Percentiles rank a stretch among this genome's conserved stretches.
Conservation (phyloP, 2,329 filamentous ascomycete species). For the Penicillium corylophilum region DNA sequence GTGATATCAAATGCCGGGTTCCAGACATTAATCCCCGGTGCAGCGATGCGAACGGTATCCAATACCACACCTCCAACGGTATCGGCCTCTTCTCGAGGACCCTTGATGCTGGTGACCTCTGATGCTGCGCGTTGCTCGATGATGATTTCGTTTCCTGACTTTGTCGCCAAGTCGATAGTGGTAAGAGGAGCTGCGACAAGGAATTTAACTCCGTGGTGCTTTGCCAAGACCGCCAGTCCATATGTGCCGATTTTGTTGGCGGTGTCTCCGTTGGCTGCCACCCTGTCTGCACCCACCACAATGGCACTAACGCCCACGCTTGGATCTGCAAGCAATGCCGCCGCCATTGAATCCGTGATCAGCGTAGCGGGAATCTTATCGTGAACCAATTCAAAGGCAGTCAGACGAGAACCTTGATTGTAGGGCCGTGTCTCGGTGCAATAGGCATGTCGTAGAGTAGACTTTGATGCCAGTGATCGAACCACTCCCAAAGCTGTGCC, state of each 20-base stretch:
- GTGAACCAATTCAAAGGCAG: constrained; percentile 93
- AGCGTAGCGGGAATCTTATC: constrained; percentile 88
- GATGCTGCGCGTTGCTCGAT: constrained; percentile 83
- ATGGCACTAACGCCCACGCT: constrained; percentile 75
- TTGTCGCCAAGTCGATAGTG: constrained; percentile 82
- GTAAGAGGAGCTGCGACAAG: constrained; percentile 92
- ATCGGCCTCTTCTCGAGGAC: constrained; percentile 65
- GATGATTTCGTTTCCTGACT: constrained; percentile 73
- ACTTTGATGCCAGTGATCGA: constrained; percentile 69
- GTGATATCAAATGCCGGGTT: constrained; percentile 98
- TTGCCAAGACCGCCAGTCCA: constrained; percentile 83
- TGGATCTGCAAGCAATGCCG: constrained; percentile 66
- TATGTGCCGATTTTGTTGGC: constrained; percentile 99
- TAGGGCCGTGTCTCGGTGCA: constrained; percentile 97
- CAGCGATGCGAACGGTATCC: constrained; percentile 76
- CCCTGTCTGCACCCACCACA: constrained; percentile 90
- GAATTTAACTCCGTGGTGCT: constrained; percentile 86
- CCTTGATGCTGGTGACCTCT: constrained; percentile 82
- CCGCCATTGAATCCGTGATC: constrained; percentile 96
- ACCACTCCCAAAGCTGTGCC: constrained; percentile 94
- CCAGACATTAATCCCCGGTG: constrained; percentile 78
- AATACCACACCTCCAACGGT: constrained; percentile 44
- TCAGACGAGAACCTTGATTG: constrained; percentile 93
- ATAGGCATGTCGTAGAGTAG: constrained; percentile 75
- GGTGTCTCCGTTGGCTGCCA: constrained; percentile 94